Evolutionary conservation across 1,284 basidiomycete species (phyloP).

Genomic region (Phylloporus gajari): DNA sequence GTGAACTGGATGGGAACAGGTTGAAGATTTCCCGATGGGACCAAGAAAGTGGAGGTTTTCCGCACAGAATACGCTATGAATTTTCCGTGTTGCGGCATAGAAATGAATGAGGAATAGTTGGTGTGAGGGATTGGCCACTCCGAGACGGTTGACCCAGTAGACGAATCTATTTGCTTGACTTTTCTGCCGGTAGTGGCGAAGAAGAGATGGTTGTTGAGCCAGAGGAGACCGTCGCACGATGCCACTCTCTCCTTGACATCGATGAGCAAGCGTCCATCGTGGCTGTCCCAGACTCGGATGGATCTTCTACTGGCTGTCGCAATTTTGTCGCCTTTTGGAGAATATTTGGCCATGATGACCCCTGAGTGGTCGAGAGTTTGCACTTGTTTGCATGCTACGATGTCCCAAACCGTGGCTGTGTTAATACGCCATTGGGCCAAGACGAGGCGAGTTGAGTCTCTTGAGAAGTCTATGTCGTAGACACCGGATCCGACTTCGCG

Average conservation of each 20-base stretch:
- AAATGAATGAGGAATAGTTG: background rate
- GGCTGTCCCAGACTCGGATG: background rate
- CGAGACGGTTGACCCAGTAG: background rate
- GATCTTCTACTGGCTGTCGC: constrained; percentile 1
- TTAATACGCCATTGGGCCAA: too few species aligned
- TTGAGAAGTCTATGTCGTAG: too few species aligned
- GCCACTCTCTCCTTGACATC: too few species aligned
- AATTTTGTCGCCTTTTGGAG: constrained; percentile 7
- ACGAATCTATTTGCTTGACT: background rate
- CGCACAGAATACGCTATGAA: background rate
- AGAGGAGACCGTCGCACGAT: background rate
- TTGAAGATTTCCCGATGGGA: background rate
- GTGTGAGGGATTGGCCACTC: constrained; percentile 2
- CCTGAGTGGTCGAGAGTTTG: too few species aligned
- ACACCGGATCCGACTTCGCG: too few species aligned
- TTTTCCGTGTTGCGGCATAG: background rate
- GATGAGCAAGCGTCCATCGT: background rate
- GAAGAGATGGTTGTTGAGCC: constrained; percentile 6
- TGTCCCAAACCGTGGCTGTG: too few species aligned
- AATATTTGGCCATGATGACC: constrained; percentile 10
- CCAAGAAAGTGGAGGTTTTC: background rate
- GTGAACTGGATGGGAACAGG: background rate
- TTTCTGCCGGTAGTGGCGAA: background rate
- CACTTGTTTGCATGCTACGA: too few species aligned
- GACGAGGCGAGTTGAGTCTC: too few species aligned